These are phyloP conservation scores for Candida argentea DNA, from an alignment of 805 yeast species.

Conservation along the genomic window DNA sequence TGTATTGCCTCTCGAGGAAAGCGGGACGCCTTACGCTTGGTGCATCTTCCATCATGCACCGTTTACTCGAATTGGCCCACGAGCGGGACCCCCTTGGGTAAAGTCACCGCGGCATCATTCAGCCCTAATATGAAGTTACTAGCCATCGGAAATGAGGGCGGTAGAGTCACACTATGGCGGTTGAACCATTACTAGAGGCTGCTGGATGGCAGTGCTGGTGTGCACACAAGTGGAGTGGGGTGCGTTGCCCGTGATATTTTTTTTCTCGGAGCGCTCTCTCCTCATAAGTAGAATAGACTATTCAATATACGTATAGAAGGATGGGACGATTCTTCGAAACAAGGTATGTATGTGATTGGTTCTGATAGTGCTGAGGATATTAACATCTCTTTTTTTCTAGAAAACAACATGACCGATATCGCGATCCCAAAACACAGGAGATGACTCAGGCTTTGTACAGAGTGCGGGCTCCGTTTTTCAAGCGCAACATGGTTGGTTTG, in stretches of 20 bases:
- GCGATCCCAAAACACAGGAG: conserved; percentile 61
- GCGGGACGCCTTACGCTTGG: conserved; percentile 77
- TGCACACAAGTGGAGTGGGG: not conserved
- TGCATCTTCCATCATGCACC: conserved; percentile 79
- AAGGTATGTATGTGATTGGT: too few species aligned
- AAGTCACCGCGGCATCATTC: conserved; percentile 72
- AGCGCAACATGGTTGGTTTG: conserved; percentile 61
- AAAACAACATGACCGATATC: conserved; percentile 34
- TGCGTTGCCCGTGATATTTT: conserved; percentile 2
- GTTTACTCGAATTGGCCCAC: conserved; percentile 97
- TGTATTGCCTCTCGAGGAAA: conserved; percentile 78
- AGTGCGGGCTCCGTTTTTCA: conserved; percentile 81
- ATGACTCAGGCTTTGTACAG: conserved; percentile 93
- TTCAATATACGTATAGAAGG: too few species aligned
- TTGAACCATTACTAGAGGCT: conserved; percentile 57
- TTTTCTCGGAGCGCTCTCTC: too few species aligned
- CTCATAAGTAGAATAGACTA: too few species aligned
- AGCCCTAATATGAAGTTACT: conserved; percentile 76
- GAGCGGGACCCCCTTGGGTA: conserved; percentile 91
- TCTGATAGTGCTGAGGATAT: too few species aligned
- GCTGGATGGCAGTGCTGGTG: too few species aligned
- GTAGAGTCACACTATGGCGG: conserved; percentile 83
- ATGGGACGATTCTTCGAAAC: too few species aligned
- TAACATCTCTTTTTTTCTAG: too few species aligned
- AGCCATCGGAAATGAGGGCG: conserved; percentile 85